phyloP scores from a whole-genome alignment of 2,329 filamentous ascomycete species.

The Aspergillus hortae region DNA sequence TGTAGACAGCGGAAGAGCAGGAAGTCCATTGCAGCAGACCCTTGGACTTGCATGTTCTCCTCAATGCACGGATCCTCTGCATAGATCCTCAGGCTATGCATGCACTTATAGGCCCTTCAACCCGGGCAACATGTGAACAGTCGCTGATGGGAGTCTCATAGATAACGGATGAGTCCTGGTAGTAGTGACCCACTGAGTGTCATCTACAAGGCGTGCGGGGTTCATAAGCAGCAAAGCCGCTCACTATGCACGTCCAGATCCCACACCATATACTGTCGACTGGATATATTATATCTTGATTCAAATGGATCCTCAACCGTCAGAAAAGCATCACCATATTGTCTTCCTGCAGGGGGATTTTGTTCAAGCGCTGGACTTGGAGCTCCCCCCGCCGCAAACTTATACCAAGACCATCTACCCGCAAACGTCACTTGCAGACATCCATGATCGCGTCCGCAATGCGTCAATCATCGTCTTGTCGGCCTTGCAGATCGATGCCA shows the following conservation, averaged over 20 bases:
- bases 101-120: too few species aligned
- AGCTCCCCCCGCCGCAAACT: slow-evolving; percentile 43
- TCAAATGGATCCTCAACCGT: slow-evolving; percentile 13
- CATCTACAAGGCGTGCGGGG: slow-evolving; percentile 2
- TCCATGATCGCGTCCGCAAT: slow-evolving; percentile 42
- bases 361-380: slow-evolving; percentile 35
- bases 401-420: slow-evolving; percentile 29
- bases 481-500: slow-evolving; percentile 25
- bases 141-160: too few species aligned
- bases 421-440: slow-evolving; percentile 29
- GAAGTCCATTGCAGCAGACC: too few species aligned
- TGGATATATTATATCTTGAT: neutral
- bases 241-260: neutral
- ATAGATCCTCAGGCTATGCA: too few species aligned
- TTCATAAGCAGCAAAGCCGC: neutral
- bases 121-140: too few species aligned
- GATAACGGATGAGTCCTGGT: too few species aligned
- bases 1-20: too few species aligned
- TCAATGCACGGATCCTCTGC: too few species aligned
- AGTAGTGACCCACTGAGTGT: slow-evolving; percentile 1
- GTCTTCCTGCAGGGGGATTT: slow-evolving; percentile 48
- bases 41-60: too few species aligned
- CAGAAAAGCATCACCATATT: slow-evolving; percentile 41
- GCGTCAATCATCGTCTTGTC: slow-evolving; percentile 48
- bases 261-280: neutral